Evolutionary conservation across 2,329 filamentous ascomycete species (phyloP).

Genomic region (Fusarium cicatricum): DNA sequence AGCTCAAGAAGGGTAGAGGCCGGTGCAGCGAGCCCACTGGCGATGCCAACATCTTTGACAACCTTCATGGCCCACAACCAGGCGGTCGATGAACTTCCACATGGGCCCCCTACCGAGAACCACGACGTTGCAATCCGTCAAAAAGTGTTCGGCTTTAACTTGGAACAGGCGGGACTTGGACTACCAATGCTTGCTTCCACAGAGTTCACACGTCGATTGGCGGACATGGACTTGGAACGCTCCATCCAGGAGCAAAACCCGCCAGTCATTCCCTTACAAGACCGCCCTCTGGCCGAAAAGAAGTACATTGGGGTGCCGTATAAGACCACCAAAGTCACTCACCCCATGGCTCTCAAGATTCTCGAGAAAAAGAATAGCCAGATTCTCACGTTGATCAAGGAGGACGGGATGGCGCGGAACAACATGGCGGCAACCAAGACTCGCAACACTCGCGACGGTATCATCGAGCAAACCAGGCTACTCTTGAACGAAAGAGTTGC

Average conservation of each 20-base stretch:
- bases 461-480: constrained; percentile 27
- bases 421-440: constrained; percentile 51
- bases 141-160: background rate
- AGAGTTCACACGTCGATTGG: constrained; percentile 33
- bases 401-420: constrained; percentile 46
- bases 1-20: too few species aligned
- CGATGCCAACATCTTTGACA: too few species aligned
- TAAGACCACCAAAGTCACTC: constrained; percentile 19
- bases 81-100: too few species aligned
- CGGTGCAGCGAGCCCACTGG: too few species aligned
- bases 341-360: constrained; percentile 8
- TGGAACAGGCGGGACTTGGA: constrained; percentile 28
- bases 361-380: constrained; percentile 8
- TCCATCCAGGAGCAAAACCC: constrained; percentile 31
- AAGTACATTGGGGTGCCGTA: constrained; percentile 29
- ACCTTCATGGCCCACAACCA: too few species aligned
- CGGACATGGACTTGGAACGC: constrained; percentile 35
- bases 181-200: constrained; percentile 21
- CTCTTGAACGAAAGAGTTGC: constrained; percentile 38
- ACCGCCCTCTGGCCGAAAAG: constrained; percentile 40
- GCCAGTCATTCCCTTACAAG: constrained; percentile 40
- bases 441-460: constrained; percentile 44
- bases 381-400: constrained; percentile 39
- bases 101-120: too few species aligned
- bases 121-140: too few species aligned